phyloP scores from a whole-genome alignment of 257 asterid genomes.

The Cruciata laevipes region DNA sequence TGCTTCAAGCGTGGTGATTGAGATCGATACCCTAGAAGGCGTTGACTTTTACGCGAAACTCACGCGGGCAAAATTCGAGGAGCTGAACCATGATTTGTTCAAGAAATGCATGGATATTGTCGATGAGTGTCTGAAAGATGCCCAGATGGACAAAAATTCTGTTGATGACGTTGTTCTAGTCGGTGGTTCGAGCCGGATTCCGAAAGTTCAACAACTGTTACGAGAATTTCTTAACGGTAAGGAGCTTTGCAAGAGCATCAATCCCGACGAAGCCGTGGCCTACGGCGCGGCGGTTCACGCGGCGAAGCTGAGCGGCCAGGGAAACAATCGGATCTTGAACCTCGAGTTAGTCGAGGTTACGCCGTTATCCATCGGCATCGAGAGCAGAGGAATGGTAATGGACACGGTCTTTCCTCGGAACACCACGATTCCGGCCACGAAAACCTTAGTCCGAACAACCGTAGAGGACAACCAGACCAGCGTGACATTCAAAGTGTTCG shows the following conservation, averaged over 20 bases:
- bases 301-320: not conserved
- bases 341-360: not conserved
- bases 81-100: not conserved
- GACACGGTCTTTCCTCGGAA: not conserved
- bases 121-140: not conserved
- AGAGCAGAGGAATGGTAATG: not conserved
- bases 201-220: not conserved
- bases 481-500: not conserved
- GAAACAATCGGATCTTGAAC: not conserved
- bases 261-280: not conserved
- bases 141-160: not conserved
- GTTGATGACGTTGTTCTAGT: not conserved
- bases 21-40: not conserved
- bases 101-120: not conserved
- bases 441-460: not conserved
- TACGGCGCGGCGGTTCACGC: conserved; percentile 2
- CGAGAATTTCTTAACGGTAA: not conserved
- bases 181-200: conserved; percentile 1
- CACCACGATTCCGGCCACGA: not conserved
- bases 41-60: not conserved
- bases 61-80: not conserved
- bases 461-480: not conserved
- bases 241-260: conserved; percentile 3
- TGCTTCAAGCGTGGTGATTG: not conserved
- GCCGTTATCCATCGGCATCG: not conserved